A percentile compares a stretch with the other conserved stretches of the same genome.
Evolutionary conservation across 2,329 filamentous ascomycete species (phyloP).

Genomic region (Aspergillus versicolor): DNA sequence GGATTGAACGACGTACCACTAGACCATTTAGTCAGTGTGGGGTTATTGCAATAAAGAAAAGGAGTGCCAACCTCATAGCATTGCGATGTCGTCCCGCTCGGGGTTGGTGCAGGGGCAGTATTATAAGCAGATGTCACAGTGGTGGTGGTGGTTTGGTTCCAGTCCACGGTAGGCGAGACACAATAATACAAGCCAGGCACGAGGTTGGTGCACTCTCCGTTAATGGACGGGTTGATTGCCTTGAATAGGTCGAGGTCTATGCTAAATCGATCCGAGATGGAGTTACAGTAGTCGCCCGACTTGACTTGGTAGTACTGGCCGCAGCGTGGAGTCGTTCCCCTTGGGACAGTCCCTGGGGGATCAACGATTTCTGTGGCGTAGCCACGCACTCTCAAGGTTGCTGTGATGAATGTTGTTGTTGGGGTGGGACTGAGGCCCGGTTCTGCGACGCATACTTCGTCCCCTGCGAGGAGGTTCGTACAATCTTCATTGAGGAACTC

Average conservation of each 20-base stretch:
- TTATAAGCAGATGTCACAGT: not conserved
- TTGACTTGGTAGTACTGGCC: slow-evolving; percentile 10
- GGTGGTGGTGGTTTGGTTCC: slow-evolving; percentile 8
- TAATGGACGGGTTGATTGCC: slow-evolving; percentile 12
- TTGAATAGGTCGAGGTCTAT: slow-evolving; percentile 8
- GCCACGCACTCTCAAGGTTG: not conserved
- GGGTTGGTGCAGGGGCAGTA: slow-evolving; percentile 7
- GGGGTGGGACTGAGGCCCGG: not conserved
- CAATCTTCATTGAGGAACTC: slow-evolving; percentile 8
- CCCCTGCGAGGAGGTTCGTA: slow-evolving; percentile 11
- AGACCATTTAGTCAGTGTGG: not conserved
- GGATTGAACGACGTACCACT: slow-evolving; percentile 10
- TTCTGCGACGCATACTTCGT: slow-evolving; percentile 8
- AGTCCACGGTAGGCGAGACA: slow-evolving; percentile 8
- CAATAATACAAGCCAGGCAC: slow-evolving; percentile 13
- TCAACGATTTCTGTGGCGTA: slow-evolving; percentile 10
- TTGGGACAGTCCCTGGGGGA: not conserved
- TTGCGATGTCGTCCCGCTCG: slow-evolving; percentile 8
- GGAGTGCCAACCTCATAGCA: slow-evolving; percentile 7
- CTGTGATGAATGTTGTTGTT: not conserved
- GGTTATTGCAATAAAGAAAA: accelerated
- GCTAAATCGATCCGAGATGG: slow-evolving; percentile 7
- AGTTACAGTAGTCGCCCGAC: slow-evolving; percentile 11
- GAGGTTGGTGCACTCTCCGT: slow-evolving; percentile 12
- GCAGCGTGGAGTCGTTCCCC: slow-evolving; percentile 10